Base-by-base conservation (phyloP, 2,329 filamentous ascomycete genomes). In the Metarhizium rileyi region DNA sequence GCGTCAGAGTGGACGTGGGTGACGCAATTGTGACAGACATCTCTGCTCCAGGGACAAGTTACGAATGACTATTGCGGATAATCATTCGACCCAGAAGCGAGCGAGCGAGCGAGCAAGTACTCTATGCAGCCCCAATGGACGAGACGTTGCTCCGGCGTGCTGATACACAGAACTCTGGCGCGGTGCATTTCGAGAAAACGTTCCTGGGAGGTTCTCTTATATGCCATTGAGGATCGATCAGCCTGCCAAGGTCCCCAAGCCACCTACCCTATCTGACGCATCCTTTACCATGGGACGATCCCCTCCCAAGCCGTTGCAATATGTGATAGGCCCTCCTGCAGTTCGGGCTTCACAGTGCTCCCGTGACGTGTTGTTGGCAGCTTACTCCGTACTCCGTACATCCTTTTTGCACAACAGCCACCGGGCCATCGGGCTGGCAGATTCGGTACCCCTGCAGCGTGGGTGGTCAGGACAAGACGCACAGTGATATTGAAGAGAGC, bases 1-100 rank as follows among this genome's bases (percentile, higher is more conserved):
- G 16, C 3, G 45, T 28, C 33, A 20, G 41, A 36, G 47, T 23
- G 26, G 26, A 46, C 12, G 26, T 30, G 12, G 38, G 43, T 25
- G 49, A 48, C 12, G 47, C 27, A 14, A 49, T 28, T 46, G 50
- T 46, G 28, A 47, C 20, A 23, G 50, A 49, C 50, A 52, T 52
- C 10, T 33, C 12, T 33, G 30, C 30, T n/a, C 30, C 5, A 33
- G 8, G 10, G 20, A 27, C 35, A 28, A 25, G 33, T 36, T 36
- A 36, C 33, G 22, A 16, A 27, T 18, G 12, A 16, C 5, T 36
- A 26, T 14, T 12, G 9, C 20, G 18, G 20, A 18, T n/a, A 35
- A 25, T 36, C 4, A 12, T 25, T 48, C 35, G 45, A 41, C 9
- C 47, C 42, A 18, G n/a, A n/a, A n/a, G n/a, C n/a, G n/a, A n/a